Base-by-base conservation (phyloP, 1,284 basidiomycete species). In the Peniophora sp. region DNA sequence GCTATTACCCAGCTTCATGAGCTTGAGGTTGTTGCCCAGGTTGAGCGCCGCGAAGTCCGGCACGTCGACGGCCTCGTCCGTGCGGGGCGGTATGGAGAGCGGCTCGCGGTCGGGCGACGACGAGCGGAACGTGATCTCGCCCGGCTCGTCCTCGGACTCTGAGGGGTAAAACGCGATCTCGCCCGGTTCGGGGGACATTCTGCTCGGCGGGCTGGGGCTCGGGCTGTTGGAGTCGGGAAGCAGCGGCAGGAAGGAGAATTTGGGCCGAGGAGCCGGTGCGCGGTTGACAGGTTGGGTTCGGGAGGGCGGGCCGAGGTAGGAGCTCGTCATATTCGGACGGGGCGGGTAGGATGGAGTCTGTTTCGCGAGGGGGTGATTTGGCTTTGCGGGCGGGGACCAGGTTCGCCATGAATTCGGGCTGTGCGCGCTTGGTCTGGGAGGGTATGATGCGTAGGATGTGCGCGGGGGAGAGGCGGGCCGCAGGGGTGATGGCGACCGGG, bases 221-320 rank as follows among this genome's bases (percentile, higher is more conserved):
- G 27, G 27, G 39, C 39, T 35, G 46, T 51, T 12, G 47, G 39
- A 18, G 52, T 9, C 47, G 2, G 56, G 55, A 11, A 57, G 48
- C 6, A 57, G 27, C 23, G 55, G 55, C n/a, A 57, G 45, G 41
- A 57, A 56, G 12, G 54, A 41, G 44, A 57, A 57, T 41, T 55
- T 55, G 12, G 27, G 27, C 6, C 27, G 27, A 12, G 27, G 27
- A 6, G 55, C 48, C n/a, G 5, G 49, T 10, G 49, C 17, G 39
- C 41, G 39, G 12, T 24, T 27, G 17, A 3, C 27, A 24, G 9
- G 24, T 12, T 5, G 27, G 6, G 27, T 32, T 6, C 27, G 27
- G 27, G 27, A 14, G 32, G 3, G 48, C 36, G 39, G 37, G 37
- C 6, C 37, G 42, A 32, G 27, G 27, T 32, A 32, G 12, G 27